Evolutionary conservation across 1,139 yeast genomes (phyloP), one percentile per base, ranked within the genome.

Genomic region (Kluyveromyces sp.): DNA sequence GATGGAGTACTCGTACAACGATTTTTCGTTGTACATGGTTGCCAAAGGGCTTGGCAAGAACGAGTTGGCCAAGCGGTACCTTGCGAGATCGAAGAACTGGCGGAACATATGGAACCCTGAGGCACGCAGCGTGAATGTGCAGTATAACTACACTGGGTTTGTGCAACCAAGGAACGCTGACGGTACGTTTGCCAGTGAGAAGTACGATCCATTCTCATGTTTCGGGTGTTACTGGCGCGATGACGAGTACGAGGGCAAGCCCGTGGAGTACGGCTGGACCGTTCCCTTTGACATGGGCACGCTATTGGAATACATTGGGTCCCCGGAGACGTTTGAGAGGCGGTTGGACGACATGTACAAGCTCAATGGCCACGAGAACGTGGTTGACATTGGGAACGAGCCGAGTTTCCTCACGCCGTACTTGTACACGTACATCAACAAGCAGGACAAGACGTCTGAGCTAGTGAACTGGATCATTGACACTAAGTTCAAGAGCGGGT

Each of bases 1-100:
- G 0, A 58, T 70, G 56, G 73, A 70, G 46, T 70, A 68, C 49
- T 56, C 72, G 2, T 69, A 69, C 53, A 66, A 70, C 50, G 73
- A 69, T 49, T 70, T 57, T 54, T 69, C 69, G 1, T 50, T 70
- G 26, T 57, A 66, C 7, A 68, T 65, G 28, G 69, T 68, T 10
- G 72, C 73, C 6, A 48, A 59, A 36, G 70, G 69, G 1, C 52
- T 69, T 34, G 65, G 65, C 4, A 52, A 57, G 25, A 31, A 48
- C 3, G 50, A 53, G 3, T 67, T 62, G 29, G 55, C 62, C 48
- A 50, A 59, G 15, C 65, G 65, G 48, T 70, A 70, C 49, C 57
- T 68, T 48, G 50, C 58, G 28, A 55, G 73, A 33, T 67, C 72
- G 3, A 56, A 68, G 2, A 59, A 65, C 47, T 70, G 73, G 74